Evolutionary conservation across 2,329 filamentous ascomycete genomes (phyloP).

Genomic region (Penicillium corylophilum): DNA sequence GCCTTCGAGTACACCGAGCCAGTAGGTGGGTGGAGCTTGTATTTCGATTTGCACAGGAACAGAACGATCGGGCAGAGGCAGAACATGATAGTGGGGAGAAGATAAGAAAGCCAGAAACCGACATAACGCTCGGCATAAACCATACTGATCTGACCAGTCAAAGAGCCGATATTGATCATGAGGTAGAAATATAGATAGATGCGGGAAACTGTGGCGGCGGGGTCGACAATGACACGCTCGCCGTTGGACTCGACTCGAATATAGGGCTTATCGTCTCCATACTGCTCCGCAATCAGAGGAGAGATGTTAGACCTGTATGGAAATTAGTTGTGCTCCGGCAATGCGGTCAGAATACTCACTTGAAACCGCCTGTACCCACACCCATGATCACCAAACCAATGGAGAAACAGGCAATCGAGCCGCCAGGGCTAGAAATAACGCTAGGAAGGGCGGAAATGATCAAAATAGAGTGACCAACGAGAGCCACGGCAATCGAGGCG

Average conservation of each 20-base stretch:
- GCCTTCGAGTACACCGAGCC: conserved; percentile 72
- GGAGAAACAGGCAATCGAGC: conserved; percentile 63
- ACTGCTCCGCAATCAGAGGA: conserved; percentile 70
- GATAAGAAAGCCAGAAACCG: conserved; percentile 71
- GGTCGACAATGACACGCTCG: conserved; percentile 69
- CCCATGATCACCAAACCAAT: conserved; percentile 67
- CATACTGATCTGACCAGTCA: conserved; percentile 63
- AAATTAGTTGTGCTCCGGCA: neutral
- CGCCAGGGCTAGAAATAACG: conserved; percentile 59
- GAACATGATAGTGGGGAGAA: conserved; percentile 67
- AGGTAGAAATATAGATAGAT: conserved; percentile 72
- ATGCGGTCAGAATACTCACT: conserved; percentile 36
- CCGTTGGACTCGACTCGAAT: conserved; percentile 58
- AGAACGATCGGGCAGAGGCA: conserved; percentile 62
- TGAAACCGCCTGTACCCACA: conserved; percentile 78
- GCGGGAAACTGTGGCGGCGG: conserved; percentile 65
- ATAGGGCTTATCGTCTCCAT: conserved; percentile 57
- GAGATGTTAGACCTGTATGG: conserved; percentile 62
- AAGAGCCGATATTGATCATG: conserved; percentile 67
- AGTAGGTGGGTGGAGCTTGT: conserved; percentile 64
- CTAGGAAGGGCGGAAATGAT: conserved; percentile 63
- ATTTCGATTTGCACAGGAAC: conserved; percentile 59
- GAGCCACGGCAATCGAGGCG: conserved; percentile 62
- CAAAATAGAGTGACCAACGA: conserved; percentile 65
- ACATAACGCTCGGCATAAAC: conserved; percentile 74